Conservation (phyloP, 768 basidiomycete species). For the Russula foetens region DNA sequence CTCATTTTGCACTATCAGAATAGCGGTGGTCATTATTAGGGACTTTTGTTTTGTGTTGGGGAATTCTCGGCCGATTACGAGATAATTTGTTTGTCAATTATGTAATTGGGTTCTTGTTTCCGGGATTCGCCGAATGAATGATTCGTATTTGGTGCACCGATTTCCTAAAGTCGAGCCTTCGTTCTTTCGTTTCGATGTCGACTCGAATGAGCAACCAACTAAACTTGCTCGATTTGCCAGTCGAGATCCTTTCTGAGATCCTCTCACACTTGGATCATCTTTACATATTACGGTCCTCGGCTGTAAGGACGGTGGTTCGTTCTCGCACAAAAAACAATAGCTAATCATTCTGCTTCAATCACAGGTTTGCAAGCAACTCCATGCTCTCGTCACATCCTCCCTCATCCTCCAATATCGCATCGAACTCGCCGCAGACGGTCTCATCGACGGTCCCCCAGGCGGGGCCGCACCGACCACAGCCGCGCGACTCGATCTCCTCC, state of each 20-base stretch:
- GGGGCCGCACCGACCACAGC: constrained; percentile 19
- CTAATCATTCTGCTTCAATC: too few species aligned
- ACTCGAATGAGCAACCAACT: background rate
- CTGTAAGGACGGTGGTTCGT: background rate
- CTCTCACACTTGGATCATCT: background rate
- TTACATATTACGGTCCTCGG: background rate
- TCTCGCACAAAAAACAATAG: too few species aligned
- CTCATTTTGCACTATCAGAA: constrained; percentile 40
- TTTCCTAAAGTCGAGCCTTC: too few species aligned
- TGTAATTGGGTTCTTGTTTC: too few species aligned
- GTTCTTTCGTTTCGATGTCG: too few species aligned
- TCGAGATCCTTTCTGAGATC: constrained; percentile 10
- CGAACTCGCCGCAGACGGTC: constrained; percentile 27
- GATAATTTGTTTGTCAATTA: too few species aligned
- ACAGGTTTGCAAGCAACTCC: constrained; percentile 24
- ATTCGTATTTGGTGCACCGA: too few species aligned
- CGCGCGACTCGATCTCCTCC: constrained; percentile 30
- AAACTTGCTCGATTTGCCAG: constrained; percentile 8
- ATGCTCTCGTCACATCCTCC: constrained; percentile 19
- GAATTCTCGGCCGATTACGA: too few species aligned
- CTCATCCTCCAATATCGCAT: constrained; percentile 27
- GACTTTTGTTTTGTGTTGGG: too few species aligned
- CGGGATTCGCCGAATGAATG: too few species aligned
- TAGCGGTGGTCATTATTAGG: background rate
- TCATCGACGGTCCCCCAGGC: constrained; percentile 21